Percentiles rank a stretch among this genome's conserved stretches.
Conservation (phyloP, 805 yeast species). For the Wickerhamiella siamensis region DNA sequence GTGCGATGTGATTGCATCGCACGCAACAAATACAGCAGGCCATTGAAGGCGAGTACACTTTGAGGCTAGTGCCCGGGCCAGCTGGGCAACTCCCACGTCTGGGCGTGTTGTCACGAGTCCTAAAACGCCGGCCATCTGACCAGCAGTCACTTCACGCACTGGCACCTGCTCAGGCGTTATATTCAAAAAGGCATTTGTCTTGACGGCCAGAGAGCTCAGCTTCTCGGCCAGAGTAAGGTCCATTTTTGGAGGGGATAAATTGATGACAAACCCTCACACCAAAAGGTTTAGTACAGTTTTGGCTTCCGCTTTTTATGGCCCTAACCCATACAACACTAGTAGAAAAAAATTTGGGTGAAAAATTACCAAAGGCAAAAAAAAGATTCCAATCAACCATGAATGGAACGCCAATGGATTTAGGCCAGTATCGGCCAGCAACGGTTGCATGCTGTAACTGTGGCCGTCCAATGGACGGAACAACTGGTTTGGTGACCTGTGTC, state of each 20-base stretch:
- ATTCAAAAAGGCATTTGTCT: slow-evolving; percentile 9
- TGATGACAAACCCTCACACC: background rate
- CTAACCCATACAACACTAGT: background rate
- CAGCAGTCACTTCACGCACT: slow-evolving; percentile 7
- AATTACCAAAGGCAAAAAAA: background rate
- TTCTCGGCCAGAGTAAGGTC: slow-evolving; percentile 10
- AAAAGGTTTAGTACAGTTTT: too few species aligned
- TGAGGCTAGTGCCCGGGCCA: slow-evolving; percentile 7
- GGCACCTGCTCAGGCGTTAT: slow-evolving; percentile 8
- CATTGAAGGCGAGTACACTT: slow-evolving; percentile 6
- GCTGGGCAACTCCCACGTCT: slow-evolving; percentile 7
- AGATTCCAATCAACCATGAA: background rate
- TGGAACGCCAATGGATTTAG: slow-evolving; percentile 4
- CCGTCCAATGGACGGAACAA: slow-evolving; percentile 90
- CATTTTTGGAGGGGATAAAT: slow-evolving; percentile 1
- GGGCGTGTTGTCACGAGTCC: slow-evolving; percentile 9
- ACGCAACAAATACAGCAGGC: slow-evolving; percentile 2
- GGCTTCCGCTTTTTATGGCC: too few species aligned
- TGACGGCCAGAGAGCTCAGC: slow-evolving; percentile 10
- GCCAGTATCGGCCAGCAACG: slow-evolving; percentile 41
- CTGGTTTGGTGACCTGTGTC: slow-evolving; percentile 86
- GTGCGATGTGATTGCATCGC: background rate
- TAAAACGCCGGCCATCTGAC: slow-evolving; percentile 9
- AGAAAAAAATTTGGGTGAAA: background rate
- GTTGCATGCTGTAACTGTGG: slow-evolving; percentile 98